Conservation (phyloP, 768 basidiomycete genomes). For the Tulasnella sp. region DNA sequence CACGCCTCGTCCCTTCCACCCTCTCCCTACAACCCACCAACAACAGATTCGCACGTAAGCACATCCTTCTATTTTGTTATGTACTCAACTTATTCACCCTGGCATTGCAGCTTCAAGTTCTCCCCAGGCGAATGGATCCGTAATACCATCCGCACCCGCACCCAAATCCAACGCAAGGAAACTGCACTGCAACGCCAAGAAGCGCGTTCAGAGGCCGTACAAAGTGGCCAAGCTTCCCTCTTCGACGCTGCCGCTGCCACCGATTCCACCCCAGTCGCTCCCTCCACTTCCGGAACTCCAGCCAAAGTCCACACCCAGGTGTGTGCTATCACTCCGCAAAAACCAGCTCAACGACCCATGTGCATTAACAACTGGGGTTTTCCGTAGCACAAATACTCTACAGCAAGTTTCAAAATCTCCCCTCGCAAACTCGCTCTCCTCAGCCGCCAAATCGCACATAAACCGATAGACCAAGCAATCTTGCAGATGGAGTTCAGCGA, state of each 20-base stretch:
- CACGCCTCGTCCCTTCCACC: too few relatives aligned
- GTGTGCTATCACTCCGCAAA: not conserved
- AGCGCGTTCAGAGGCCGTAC: slow-evolving; percentile 10
- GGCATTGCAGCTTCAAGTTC: slow-evolving; percentile 5
- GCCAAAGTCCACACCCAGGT: not conserved
- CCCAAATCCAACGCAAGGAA: slow-evolving; percentile 2
- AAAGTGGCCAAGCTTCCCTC: slow-evolving; percentile 14
- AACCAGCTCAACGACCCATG: not conserved
- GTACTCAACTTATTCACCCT: too few relatives aligned
- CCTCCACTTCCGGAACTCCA: not conserved
- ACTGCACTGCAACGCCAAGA: slow-evolving; percentile 1
- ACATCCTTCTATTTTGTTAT: too few relatives aligned
- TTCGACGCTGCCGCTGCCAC: slow-evolving; percentile 12
- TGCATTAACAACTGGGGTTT: not conserved
- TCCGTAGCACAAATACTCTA: slow-evolving; percentile 79
- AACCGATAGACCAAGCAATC: slow-evolving; percentile 90
- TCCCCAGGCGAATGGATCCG: slow-evolving; percentile 9
- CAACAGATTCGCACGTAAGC: not conserved
- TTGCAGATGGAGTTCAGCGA: slow-evolving; percentile 94
- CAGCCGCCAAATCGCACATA: slow-evolving; percentile 70
- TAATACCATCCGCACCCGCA: slow-evolving; percentile 1
- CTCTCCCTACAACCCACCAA: not conserved
- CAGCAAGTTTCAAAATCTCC: slow-evolving; percentile 85
- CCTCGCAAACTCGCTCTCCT: slow-evolving; percentile 80
- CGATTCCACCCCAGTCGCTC: not conserved